A percentile compares a stretch with the other conserved stretches of the same genome.
Conservation (phyloP, 2,329 filamentous ascomycete genomes). For the Xylariaceae sp. region DNA sequence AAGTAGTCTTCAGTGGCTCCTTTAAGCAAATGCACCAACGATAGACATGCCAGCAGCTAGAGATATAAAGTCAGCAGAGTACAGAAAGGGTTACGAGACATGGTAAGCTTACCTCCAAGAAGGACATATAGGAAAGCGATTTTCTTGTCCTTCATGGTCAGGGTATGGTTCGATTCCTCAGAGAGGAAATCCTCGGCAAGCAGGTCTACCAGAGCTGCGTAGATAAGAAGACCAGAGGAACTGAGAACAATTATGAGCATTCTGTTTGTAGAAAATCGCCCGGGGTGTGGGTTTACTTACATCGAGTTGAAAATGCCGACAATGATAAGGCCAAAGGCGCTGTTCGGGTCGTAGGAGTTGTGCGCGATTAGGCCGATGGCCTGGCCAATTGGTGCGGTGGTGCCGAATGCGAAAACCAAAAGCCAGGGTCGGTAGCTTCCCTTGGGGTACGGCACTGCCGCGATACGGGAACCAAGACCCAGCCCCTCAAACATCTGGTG, state of each 20-base stretch:
- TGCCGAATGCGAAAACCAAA: constrained; percentile 64
- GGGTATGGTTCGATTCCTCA: constrained; percentile 52
- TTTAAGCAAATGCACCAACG: constrained; percentile 50
- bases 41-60: constrained; percentile 52
- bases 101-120: constrained; percentile 48
- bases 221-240: constrained; percentile 63
- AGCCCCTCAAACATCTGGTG: constrained; percentile 73
- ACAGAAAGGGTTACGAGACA: background rate
- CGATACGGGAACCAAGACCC: constrained; percentile 71
- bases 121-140: constrained; percentile 55
- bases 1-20: background rate
- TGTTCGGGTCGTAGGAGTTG: constrained; percentile 63
- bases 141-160: constrained; percentile 57
- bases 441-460: constrained; percentile 63
- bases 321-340: constrained; percentile 65
- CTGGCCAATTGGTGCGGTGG: constrained; percentile 66
- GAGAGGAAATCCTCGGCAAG: constrained; percentile 68
- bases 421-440: constrained; percentile 62
- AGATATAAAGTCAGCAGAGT: constrained; percentile 14
- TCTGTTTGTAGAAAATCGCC: background rate
- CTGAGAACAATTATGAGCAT: constrained; percentile 35
- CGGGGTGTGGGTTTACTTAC: constrained; percentile 40
- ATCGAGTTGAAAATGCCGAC: constrained; percentile 69
- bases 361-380: constrained; percentile 62
- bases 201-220: constrained; percentile 65